Percentiles rank a stretch among this genome's conserved stretches.
phyloP scores from a whole-genome alignment of 495 filamentous ascomycete species.

The Sphaerosporella brunnea region DNA sequence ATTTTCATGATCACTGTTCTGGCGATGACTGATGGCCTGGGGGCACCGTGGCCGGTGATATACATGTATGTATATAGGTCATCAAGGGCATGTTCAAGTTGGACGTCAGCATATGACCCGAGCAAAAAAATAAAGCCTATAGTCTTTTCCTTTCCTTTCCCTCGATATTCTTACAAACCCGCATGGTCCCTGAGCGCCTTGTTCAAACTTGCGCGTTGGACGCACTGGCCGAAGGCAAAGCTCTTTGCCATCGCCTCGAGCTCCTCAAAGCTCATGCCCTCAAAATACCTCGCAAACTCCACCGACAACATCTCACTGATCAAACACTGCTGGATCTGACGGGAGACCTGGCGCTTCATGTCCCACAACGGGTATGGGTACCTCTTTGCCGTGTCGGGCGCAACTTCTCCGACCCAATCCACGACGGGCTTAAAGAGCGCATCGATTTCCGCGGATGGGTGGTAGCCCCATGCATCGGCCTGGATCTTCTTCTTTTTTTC shows the following conservation, averaged over 20 bases:
- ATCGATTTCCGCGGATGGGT: constrained; percentile 24
- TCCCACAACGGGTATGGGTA: constrained; percentile 40
- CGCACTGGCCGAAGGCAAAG: constrained; percentile 41
- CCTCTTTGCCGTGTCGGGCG: constrained; percentile 19
- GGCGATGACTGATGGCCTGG: too few species aligned
- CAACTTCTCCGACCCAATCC: constrained; percentile 20
- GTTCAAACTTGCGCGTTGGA: constrained; percentile 40
- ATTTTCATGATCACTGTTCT: too few species aligned
- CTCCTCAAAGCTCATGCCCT: constrained; percentile 35
- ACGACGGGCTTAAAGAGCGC: constrained; percentile 24
- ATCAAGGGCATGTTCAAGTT: too few species aligned
- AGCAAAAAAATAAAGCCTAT: too few species aligned
- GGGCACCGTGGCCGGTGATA: too few species aligned
- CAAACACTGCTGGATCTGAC: constrained; percentile 37
- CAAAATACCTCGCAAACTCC: constrained; percentile 42
- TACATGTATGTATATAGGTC: too few species aligned
- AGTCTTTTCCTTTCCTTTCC: too few species aligned
- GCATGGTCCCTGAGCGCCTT: constrained; percentile 29
- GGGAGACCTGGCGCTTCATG: constrained; percentile 37
- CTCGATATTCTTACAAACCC: too few species aligned
- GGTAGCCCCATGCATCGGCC: constrained; percentile 39
- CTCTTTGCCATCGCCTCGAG: constrained; percentile 39
- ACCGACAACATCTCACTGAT: constrained; percentile 35
- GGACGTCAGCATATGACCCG: too few species aligned
- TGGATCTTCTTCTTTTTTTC: constrained; percentile 37